phyloP scores from a whole-genome alignment of 1,284 basidiomycete species.

The Volvariella surrecta region DNA sequence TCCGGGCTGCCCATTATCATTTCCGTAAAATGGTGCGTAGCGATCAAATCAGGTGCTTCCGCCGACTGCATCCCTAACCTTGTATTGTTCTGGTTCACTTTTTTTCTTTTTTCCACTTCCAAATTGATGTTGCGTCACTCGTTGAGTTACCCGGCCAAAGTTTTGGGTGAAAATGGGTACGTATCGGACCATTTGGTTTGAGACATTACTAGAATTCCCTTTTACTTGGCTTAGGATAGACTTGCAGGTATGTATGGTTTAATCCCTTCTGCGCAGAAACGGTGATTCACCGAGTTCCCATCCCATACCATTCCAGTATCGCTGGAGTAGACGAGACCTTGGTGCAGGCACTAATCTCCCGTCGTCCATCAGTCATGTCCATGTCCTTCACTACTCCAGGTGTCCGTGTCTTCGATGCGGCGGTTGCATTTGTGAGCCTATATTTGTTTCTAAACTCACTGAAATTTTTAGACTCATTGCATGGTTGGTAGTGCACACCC shows the following conservation, averaged over 20 bases:
- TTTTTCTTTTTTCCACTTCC: too few relatives aligned
- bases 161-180: slow-evolving; percentile 42
- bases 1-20: too few relatives aligned
- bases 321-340: slow-evolving; percentile 37
- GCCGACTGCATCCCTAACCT: too few relatives aligned
- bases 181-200: not conserved
- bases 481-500: slow-evolving; percentile 13
- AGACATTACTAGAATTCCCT: not conserved
- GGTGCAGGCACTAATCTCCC: slow-evolving; percentile 31
- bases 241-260: too few relatives aligned
- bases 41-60: too few relatives aligned
- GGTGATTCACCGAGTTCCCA: too few relatives aligned
- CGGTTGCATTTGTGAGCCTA: slow-evolving; percentile 40
- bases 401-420: slow-evolving; percentile 53
- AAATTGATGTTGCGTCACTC: too few relatives aligned
- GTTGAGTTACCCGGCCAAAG: too few relatives aligned
- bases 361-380: slow-evolving; percentile 59
- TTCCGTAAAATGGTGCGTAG: too few relatives aligned
- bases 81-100: too few relatives aligned
- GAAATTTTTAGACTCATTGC: slow-evolving; percentile 8
- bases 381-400: slow-evolving; percentile 67
- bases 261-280: not conserved
- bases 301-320: slow-evolving; percentile 33
- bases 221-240: too few relatives aligned
- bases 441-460: not conserved